phyloP scores from a whole-genome alignment of 441 rosid species.

The Manihot esculenta region DNA sequence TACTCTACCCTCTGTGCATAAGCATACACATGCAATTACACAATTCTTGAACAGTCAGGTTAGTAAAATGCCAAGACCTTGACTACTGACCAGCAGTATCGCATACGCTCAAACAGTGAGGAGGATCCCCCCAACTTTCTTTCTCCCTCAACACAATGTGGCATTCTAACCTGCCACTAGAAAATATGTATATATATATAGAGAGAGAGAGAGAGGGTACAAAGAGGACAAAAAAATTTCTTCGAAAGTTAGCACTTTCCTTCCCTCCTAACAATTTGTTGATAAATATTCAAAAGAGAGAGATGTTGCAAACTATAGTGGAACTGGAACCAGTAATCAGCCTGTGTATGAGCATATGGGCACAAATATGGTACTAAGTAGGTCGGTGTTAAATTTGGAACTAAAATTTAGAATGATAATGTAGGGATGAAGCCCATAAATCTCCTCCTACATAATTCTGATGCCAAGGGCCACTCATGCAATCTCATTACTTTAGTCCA shows the following conservation, averaged over 20 bases:
- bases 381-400: neutral
- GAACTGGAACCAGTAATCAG: neutral
- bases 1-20: neutral
- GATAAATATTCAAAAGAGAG: neutral
- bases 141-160: neutral
- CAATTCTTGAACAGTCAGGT: neutral
- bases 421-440: neutral
- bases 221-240: neutral
- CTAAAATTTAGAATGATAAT: neutral
- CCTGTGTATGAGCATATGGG: neutral
- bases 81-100: slow-evolving; percentile 6
- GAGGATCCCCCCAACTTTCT: neutral
- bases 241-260: neutral
- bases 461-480: slow-evolving; percentile 11
- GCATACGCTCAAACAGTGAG: neutral
- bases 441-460: neutral
- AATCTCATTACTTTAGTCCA: slow-evolving; percentile 3
- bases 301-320: neutral
- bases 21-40: neutral
- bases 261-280: neutral
- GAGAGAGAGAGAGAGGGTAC: neutral
- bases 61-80: neutral
- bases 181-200: too few relatives aligned
- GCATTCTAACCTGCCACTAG: neutral
- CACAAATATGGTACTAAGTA: neutral